phyloP scores from a whole-genome alignment of 768 basidiomycete species.

The Trametes cingulata region DNA sequence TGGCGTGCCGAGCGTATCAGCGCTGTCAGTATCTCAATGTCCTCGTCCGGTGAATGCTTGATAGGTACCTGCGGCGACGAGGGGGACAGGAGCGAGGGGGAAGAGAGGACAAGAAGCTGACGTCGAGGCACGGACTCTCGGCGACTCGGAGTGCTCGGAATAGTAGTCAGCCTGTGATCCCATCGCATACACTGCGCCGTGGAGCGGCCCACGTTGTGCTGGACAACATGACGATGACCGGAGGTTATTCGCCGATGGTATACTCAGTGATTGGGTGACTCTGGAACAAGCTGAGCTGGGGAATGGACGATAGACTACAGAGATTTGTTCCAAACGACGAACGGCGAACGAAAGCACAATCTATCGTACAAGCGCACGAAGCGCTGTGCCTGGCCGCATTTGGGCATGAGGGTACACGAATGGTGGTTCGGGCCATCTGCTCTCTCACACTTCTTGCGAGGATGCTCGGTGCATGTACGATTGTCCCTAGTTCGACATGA shows the following conservation, averaged over 20 bases:
- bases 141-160: conserved; percentile 16
- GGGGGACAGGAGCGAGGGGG: conserved; percentile 1
- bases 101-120: conserved; percentile 2
- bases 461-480: not conserved
- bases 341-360: not conserved
- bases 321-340: too few species aligned
- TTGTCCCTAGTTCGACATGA: conserved; percentile 3
- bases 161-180: conserved; percentile 13
- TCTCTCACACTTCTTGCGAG: not conserved
- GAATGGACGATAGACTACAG: not conserved
- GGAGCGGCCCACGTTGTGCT: not conserved
- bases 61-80: conserved; percentile 15
- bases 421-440: not conserved
- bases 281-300: not conserved
- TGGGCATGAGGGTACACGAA: conserved; percentile 3
- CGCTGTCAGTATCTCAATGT: conserved; percentile 14
- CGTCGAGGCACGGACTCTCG: conserved; percentile 8
- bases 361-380: conserved; percentile 1
- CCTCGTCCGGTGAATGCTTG: conserved; percentile 6
- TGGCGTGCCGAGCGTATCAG: conserved; percentile 11
- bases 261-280: not conserved
- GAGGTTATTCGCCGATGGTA: too few species aligned
- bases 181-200: not conserved
- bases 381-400: not conserved
- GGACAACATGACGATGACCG: not conserved